These are phyloP conservation scores for Populus pruinosa DNA, from an alignment of 345 rosid genomes.

Conservation along the genomic window DNA sequence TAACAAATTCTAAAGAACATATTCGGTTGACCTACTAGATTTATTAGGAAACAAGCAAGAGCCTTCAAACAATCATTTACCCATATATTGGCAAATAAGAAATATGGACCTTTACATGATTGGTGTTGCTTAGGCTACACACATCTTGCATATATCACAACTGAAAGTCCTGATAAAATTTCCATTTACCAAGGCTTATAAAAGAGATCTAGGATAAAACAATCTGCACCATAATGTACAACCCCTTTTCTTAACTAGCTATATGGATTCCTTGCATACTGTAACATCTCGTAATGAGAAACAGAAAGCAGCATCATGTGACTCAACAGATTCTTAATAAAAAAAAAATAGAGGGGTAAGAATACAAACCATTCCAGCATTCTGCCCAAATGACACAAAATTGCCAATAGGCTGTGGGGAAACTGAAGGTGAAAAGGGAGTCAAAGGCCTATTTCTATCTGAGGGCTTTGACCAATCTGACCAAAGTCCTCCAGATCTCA, in stretches of 20 bases:
- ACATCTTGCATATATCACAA: not conserved
- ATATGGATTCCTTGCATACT: not conserved
- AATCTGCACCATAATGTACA: too few relatives aligned
- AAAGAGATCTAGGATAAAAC: not conserved
- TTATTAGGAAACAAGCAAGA: not conserved
- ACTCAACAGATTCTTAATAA: not conserved
- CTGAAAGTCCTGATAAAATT: not conserved
- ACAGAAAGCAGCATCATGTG: not conserved
- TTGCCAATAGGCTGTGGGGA: slow-evolving; percentile 72
- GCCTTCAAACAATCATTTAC: not conserved
- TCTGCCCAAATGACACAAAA: slow-evolving; percentile 60
- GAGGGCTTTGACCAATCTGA: slow-evolving; percentile 74
- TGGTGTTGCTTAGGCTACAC: not conserved
- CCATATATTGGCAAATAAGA: too few relatives aligned
- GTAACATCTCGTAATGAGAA: not conserved
- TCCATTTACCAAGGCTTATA: not conserved
- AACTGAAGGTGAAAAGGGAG: slow-evolving; percentile 60
- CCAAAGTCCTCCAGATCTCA: slow-evolving; percentile 72
- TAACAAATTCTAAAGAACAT: not conserved
- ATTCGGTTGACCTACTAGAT: not conserved
- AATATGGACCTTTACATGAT: not conserved
- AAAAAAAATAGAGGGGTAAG: slow-evolving; percentile 3
- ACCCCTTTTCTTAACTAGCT: not conserved
- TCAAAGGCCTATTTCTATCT: slow-evolving; percentile 60
- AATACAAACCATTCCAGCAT: slow-evolving; percentile 59